Evolutionary conservation across 768 basidiomycete genomes (phyloP).

Genomic region (Psilocybe sp.): DNA sequence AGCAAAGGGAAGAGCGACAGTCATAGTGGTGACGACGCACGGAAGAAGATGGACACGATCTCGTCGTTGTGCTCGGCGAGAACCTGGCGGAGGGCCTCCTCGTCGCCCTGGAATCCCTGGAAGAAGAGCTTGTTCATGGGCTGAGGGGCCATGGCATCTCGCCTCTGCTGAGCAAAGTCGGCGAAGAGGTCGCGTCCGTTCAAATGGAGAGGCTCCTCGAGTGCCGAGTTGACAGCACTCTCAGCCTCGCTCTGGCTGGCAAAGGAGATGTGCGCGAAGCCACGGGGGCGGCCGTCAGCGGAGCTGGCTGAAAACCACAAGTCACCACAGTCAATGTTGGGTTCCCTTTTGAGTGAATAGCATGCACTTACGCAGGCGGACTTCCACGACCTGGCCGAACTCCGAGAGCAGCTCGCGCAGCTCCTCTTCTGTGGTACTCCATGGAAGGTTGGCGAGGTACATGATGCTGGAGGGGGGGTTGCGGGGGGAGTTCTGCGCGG

Average conservation of each 20-base stretch:
- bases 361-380: slow-evolving; percentile 39
- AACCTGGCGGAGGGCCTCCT: slow-evolving; percentile 19
- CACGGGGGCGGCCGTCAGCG: slow-evolving; percentile 35
- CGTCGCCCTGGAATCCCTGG: slow-evolving; percentile 19
- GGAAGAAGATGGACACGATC: slow-evolving; percentile 25
- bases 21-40: slow-evolving; percentile 21
- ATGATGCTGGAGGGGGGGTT: slow-evolving; percentile 35
- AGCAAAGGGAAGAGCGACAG: background rate
- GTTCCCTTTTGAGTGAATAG: background rate
- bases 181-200: slow-evolving; percentile 42
- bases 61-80: slow-evolving; percentile 24
- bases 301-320: slow-evolving; percentile 19
- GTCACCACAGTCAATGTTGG: background rate
- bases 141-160: background rate
- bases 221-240: slow-evolving; percentile 29
- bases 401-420: slow-evolving; percentile 37
- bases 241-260: slow-evolving; percentile 31
- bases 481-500: background rate
- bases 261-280: slow-evolving; percentile 47
- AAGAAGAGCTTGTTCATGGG: slow-evolving; percentile 33
- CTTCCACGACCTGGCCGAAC: slow-evolving; percentile 37
- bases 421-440: slow-evolving; percentile 34
- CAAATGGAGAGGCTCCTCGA: slow-evolving; percentile 47
- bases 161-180: slow-evolving; percentile 30
- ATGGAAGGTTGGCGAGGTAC: slow-evolving; percentile 57